These are phyloP conservation scores for Rhodotorula sp. DNA, from an alignment of 1,284 basidiomycete species.

Conservation along the genomic window DNA sequence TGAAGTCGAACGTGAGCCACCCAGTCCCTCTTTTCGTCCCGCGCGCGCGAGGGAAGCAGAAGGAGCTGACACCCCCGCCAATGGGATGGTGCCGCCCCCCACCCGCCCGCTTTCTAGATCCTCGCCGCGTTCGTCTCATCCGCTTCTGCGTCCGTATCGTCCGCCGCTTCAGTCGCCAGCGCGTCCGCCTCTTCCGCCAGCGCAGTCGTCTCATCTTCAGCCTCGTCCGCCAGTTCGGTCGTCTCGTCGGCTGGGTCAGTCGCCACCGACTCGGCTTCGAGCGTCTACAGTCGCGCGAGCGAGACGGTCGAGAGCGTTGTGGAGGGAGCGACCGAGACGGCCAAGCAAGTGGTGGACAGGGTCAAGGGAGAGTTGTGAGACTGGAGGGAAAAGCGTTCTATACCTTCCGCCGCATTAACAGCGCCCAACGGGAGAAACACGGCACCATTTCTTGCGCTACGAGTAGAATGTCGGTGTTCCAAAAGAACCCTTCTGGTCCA, in stretches of 20 bases:
- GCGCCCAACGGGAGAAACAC: too few species aligned
- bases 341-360: constrained; percentile 5
- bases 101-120: constrained; percentile 51
- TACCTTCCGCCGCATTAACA: too few species aligned
- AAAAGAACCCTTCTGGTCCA: too few species aligned
- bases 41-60: too few species aligned
- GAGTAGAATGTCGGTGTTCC: too few species aligned
- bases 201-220: neutral
- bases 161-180: neutral
- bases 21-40: too few species aligned
- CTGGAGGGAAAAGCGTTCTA: too few species aligned
- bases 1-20: constrained; percentile 67
- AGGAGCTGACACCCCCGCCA: too few species aligned
- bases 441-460: too few species aligned
- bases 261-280: neutral
- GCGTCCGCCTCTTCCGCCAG: neutral
- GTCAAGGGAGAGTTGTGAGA: constrained; percentile 47
- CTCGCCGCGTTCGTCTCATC: constrained; percentile 23
- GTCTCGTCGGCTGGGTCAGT: neutral
- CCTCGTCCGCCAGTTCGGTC: neutral
- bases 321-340: constrained; percentile 36
- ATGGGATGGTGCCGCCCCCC: too few species aligned
- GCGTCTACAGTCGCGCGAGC: constrained; percentile 36
- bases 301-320: constrained; percentile 30
- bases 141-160: constrained; percentile 2